Percentiles rank a stretch among this genome's conserved stretches.
These are phyloP conservation scores for Flaveria robusta DNA, from an alignment of 129 eudicot species.

Conservation along the genomic window DNA sequence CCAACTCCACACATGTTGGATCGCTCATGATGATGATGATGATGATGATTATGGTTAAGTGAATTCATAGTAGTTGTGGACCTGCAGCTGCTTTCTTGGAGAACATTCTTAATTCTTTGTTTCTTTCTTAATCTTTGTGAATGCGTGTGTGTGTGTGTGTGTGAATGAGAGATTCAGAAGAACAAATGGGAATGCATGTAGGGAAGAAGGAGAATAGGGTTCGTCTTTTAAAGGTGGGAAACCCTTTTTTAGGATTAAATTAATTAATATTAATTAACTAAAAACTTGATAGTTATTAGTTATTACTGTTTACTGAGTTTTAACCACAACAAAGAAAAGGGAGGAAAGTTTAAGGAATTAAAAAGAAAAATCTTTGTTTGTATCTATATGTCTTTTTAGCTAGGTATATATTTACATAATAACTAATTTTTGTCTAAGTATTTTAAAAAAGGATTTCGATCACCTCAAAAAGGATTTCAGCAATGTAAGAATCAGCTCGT, in stretches of 20 bases:
- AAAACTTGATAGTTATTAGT: slow-evolving; percentile 18
- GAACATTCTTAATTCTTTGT: slow-evolving; percentile 70
- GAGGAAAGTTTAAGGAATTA: background rate
- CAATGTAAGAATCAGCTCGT: too few relatives aligned
- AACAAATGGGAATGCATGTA: slow-evolving; percentile 59
- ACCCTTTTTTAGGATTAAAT: slow-evolving; percentile 26
- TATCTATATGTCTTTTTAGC: too few relatives aligned
- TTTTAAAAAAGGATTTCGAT: too few relatives aligned
- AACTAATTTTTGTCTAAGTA: too few relatives aligned
- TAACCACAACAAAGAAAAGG: background rate
- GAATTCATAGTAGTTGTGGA: slow-evolving; percentile 51
- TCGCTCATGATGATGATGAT: slow-evolving; percentile 41
- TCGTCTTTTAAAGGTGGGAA: slow-evolving; percentile 53
- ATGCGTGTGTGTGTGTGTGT: slow-evolving; percentile 11
- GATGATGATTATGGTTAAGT: slow-evolving; percentile 33
- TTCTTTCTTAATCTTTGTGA: slow-evolving; percentile 34
- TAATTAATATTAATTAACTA: background rate
- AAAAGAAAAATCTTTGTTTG: too few relatives aligned
- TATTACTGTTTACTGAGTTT: background rate
- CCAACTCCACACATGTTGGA: slow-evolving; percentile 36
- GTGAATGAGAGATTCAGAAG: slow-evolving; percentile 51
- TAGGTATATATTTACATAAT: too few relatives aligned
- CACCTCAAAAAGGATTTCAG: too few relatives aligned
- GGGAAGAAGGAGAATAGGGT: slow-evolving; percentile 64
- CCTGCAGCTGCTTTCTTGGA: slow-evolving; percentile 56